These are phyloP conservation scores for Harringtonia lauricola DNA, from an alignment of 2,329 filamentous ascomycete genomes.

Conservation along the genomic window DNA sequence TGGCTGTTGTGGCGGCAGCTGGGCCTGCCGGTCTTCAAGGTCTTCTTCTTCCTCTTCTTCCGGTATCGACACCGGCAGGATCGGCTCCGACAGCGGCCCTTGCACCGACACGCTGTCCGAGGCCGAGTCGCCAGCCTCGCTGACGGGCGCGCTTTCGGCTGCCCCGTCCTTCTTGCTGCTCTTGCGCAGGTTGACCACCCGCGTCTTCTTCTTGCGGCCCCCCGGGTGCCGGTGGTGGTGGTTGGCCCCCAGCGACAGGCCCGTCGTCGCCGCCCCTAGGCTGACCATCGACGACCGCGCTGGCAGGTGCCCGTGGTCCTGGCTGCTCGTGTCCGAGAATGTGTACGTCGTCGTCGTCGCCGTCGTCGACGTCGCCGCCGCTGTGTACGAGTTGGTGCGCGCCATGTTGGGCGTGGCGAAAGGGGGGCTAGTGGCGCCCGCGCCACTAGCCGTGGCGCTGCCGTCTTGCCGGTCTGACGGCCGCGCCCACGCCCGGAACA, in stretches of 20 bases:
- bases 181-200: conserved; percentile 71
- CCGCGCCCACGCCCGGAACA: conserved; percentile 87
- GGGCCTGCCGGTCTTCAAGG: background rate
- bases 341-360: conserved; percentile 59
- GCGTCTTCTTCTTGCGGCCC: conserved; percentile 65
- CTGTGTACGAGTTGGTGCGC: conserved; percentile 52
- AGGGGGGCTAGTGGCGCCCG: conserved; percentile 27
- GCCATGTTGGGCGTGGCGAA: conserved; percentile 42
- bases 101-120: conserved; percentile 39
- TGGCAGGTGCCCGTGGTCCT: conserved; percentile 49
- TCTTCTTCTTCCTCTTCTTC: conserved; percentile 47
- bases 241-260: conserved; percentile 51
- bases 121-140: conserved; percentile 37
- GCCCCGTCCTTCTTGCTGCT: conserved; percentile 15
- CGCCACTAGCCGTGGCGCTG: conserved; percentile 15
- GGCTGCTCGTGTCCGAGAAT: conserved; percentile 60
- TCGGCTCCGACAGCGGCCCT: conserved; percentile 50
- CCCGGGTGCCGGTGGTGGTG: conserved; percentile 43
- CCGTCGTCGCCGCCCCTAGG: conserved; percentile 48
- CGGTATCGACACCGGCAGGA: conserved; percentile 42
- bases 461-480: conserved; percentile 57
- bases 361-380: conserved; percentile 43
- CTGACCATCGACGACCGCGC: conserved; percentile 58
- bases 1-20: background rate
- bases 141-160: conserved; percentile 33